Base-by-base conservation (phyloP, 1,284 basidiomycete genomes). In the Xanthoconium separans region DNA sequence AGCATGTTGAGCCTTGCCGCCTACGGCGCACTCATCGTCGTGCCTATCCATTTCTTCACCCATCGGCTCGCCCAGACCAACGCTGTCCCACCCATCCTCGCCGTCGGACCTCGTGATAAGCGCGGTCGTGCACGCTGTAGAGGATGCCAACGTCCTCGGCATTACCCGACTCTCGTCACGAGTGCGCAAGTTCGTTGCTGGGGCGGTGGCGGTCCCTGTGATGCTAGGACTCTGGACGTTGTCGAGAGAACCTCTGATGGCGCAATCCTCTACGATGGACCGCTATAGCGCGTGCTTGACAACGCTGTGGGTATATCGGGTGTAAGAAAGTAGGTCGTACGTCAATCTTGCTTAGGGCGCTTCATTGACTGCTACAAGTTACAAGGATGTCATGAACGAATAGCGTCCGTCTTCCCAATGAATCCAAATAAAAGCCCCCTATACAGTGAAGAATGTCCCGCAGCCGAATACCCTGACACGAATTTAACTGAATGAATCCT, bases 41-140 rank as follows among this genome's bases (percentile, higher is more conserved):
- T 88, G 2, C 83, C 86, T 3, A 70, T 86, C 15, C 89, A 91
- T 65, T 77, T 81, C 66, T 62, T 81, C 51, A 80, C 77, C 0
- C 86, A 91, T 61, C 81, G 87, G 13, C 52, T 79, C 73, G 13
- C 67, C 65, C 51, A 69, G 73, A 70, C 75, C 2, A 66, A 71
- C 37, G 59, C 74, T 1, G 54, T 63, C 11, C 55, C 74, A 0
- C 81, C 85, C 13, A 81, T 89, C 55, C 68, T 74, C 44, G 68
- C 77, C 7, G 73, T 90, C n/a, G 81, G 85, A 27, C 87, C 77
- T 92, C 13, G 75, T 84, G 2, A 68, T 67, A 5, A 75, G 75
- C 24, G 76, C 80, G 0, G 70, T 76, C 1, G 60, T 85, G 44
- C 89, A 90, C 62, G 73, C 76, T 5, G 74, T 76, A 3, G 85